A percentile compares a stretch with the other conserved stretches of the same genome.
Evolutionary conservation across 2,329 filamentous ascomycete species (phyloP).

Genomic region (Aspergillus thermomutatus): DNA sequence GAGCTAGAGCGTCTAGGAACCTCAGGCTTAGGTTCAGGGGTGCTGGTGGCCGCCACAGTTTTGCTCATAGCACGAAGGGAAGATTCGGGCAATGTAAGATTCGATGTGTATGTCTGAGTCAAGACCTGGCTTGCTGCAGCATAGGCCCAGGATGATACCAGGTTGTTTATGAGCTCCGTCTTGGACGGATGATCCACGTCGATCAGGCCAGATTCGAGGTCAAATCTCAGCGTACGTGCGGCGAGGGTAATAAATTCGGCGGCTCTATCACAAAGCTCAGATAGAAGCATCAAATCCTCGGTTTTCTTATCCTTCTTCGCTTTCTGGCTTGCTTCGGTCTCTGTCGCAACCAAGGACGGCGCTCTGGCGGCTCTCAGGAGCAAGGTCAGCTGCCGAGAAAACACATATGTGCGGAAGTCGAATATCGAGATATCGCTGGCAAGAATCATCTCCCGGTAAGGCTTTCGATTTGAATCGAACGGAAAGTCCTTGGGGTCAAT

Average conservation of each 20-base stretch:
- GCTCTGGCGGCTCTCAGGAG: slow-evolving; percentile 77
- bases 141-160: slow-evolving; percentile 48
- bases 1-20: slow-evolving; percentile 41
- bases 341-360: slow-evolving; percentile 31
- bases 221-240: slow-evolving; percentile 73
- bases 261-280: slow-evolving; percentile 79
- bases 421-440: slow-evolving; percentile 94
- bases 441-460: slow-evolving; percentile 87
- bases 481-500: slow-evolving; percentile 36
- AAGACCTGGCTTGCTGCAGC: slow-evolving; percentile 43
- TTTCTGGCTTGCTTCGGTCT: slow-evolving; percentile 32
- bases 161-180: slow-evolving; percentile 40
- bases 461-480: slow-evolving; percentile 62
- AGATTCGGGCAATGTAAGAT: slow-evolving; percentile 35
- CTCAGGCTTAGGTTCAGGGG: slow-evolving; percentile 23
- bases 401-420: slow-evolving; percentile 92
- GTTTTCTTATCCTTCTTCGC: slow-evolving; percentile 54
- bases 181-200: slow-evolving; percentile 35
- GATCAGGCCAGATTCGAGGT: slow-evolving; percentile 64
- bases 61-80: slow-evolving; percentile 31
- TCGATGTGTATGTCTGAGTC: slow-evolving; percentile 36
- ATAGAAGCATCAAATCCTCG: slow-evolving; percentile 75
- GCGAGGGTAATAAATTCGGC: slow-evolving; percentile 80
- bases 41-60: slow-evolving; percentile 16
- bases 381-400: slow-evolving; percentile 79